These are phyloP conservation scores for Adiantum capillusveneris DNA, from an alignment of 75 land plant species.

Conservation along the genomic window DNA sequence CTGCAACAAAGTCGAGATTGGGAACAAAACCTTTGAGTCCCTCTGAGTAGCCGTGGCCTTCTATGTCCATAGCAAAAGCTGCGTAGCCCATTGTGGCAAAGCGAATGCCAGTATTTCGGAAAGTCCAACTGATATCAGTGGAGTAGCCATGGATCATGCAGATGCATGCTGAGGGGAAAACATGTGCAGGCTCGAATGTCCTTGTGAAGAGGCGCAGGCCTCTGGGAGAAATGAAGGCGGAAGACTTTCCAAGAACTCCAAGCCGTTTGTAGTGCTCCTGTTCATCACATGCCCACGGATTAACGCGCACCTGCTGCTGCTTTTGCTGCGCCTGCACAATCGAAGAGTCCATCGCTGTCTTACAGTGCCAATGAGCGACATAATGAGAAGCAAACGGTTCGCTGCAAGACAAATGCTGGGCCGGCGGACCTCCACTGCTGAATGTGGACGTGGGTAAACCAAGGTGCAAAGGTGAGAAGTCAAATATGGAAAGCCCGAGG, in stretches of 20 bases:
- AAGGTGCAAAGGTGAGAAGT: no score
- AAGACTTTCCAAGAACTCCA: not conserved
- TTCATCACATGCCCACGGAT: conserved; percentile 16
- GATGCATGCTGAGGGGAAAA: conserved; percentile 24
- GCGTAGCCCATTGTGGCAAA: not conserved
- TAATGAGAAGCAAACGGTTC: no score
- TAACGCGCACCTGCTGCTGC: no score
- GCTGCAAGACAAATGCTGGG: no score
- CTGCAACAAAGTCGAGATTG: conserved; percentile 19
- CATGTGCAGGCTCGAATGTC: not conserved
- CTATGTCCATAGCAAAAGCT: conserved; percentile 33
- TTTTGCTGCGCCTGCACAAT: no score
- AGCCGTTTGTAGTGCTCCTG: conserved; percentile 12
- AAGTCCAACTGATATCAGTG: conserved; percentile 1
- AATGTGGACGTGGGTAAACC: no score
- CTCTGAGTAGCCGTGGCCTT: conserved; percentile 35
- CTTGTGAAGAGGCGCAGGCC: conserved; percentile 8
- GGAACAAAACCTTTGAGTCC: conserved; percentile 26
- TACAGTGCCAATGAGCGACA: no score
- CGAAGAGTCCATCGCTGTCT: no score
- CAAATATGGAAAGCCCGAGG: no score
- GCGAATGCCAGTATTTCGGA: not conserved
- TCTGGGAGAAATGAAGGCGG: conserved; percentile 6
- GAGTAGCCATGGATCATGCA: conserved; percentile 9
- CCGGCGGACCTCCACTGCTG: no score